phyloP scores from a whole-genome alignment of 805 yeast species.

The Blastobotrys peoriensis region DNA sequence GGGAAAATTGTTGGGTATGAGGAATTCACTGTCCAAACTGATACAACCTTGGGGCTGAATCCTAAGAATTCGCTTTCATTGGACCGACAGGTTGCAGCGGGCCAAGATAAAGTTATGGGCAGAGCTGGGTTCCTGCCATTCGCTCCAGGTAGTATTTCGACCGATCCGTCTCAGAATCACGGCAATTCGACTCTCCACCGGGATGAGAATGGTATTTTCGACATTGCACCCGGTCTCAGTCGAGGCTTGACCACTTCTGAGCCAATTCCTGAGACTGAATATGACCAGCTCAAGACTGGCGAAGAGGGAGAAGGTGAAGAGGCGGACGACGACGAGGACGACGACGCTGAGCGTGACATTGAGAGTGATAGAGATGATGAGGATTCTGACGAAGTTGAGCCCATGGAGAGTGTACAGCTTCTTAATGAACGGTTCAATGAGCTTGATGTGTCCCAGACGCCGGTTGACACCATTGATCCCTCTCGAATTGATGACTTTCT shows the following conservation, averaged over 20 bases:
- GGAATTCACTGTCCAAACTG: constrained; percentile 40
- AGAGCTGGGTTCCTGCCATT: constrained; percentile 75
- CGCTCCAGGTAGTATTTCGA: constrained; percentile 74
- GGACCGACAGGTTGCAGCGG: constrained; percentile 58
- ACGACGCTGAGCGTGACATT: constrained; percentile 16
- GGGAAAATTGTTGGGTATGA: constrained; percentile 60
- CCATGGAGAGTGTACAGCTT: background rate
- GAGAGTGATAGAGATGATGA: too few species aligned
- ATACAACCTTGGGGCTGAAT: constrained; percentile 40
- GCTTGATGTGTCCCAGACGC: constrained; percentile 17
- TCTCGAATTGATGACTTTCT: constrained; percentile 40
- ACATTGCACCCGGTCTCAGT: constrained; percentile 72
- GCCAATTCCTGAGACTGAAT: constrained; percentile 39
- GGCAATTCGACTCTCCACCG: constrained; percentile 41
- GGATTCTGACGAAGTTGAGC: constrained; percentile 7
- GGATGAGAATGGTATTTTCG: constrained; percentile 71
- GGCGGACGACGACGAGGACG: constrained; percentile 12
- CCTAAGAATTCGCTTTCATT: constrained; percentile 69
- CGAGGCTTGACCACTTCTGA: constrained; percentile 53
- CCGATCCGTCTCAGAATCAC: constrained; percentile 19
- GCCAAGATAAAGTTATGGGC: constrained; percentile 61
- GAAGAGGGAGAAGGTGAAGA: constrained; percentile 18
- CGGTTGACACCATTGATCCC: constrained; percentile 8
- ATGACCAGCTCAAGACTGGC: constrained; percentile 13
- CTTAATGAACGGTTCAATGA: background rate